phyloP scores from a whole-genome alignment of 2,329 filamentous ascomycete genomes.

The Colletotrichum sp. region DNA sequence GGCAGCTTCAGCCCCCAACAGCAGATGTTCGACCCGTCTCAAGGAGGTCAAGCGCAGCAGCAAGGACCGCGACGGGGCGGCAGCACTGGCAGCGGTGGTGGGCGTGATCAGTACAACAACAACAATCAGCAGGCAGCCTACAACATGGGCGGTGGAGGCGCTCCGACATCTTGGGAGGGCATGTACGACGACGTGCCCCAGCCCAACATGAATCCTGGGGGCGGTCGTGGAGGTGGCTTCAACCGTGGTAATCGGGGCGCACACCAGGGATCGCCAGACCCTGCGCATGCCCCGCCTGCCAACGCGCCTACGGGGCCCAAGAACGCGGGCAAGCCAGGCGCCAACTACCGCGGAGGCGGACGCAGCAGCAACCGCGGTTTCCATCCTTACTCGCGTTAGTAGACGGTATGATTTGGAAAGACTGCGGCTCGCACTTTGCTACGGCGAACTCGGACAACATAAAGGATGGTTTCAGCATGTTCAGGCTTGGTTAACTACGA shows the following conservation, averaged over 20 bases:
- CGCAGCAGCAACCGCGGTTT: slow-evolving; percentile 76
- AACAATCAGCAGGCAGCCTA: slow-evolving; percentile 28
- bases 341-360: slow-evolving; percentile 92
- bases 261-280: slow-evolving; percentile 43
- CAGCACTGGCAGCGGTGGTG: slow-evolving; percentile 13
- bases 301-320: slow-evolving; percentile 91
- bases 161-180: slow-evolving; percentile 91
- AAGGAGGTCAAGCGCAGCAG: slow-evolving; percentile 23
- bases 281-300: slow-evolving; percentile 53
- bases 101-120: slow-evolving; percentile 29
- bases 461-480: not conserved
- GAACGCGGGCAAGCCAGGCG: slow-evolving; percentile 89
- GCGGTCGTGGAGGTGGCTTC: slow-evolving; percentile 45
- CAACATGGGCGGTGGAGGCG: slow-evolving; percentile 52
- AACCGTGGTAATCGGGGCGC: slow-evolving; percentile 36
- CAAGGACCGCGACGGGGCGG: slow-evolving; percentile 28
- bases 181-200: slow-evolving; percentile 98
- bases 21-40: slow-evolving; percentile 24
- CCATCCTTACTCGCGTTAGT: slow-evolving; percentile 69
- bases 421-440: not conserved
- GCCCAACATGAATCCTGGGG: slow-evolving; percentile 66
- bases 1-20: slow-evolving; percentile 29
- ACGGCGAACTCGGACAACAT: not conserved
- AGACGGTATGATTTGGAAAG: not conserved
- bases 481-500: not conserved